Evolutionary conservation across 140 eudicot species (phyloP).

Genomic region (Oenanthe javanica): DNA sequence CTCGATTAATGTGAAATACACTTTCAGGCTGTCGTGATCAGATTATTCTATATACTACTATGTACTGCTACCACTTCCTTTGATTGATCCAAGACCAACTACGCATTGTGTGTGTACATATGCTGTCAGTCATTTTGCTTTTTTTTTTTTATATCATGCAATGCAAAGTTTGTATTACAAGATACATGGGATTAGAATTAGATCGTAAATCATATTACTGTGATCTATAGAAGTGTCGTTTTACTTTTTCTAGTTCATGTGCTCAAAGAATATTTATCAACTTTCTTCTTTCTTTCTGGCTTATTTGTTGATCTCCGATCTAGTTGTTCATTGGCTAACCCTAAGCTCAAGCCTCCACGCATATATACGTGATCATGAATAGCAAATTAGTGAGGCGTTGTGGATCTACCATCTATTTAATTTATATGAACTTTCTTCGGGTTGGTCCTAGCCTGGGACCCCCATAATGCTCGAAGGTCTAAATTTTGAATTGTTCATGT

Average conservation of each 20-base stretch:
- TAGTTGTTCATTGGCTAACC: constrained; percentile 2
- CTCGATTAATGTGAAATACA: not conserved
- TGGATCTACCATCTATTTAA: too few relatives aligned
- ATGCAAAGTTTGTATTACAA: not conserved
- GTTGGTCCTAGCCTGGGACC: too few relatives aligned
- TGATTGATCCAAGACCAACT: constrained; percentile 11
- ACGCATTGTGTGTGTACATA: not conserved
- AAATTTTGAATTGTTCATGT: too few relatives aligned
- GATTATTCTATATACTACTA: not conserved
- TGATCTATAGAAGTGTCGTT: not conserved
- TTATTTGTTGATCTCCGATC: not conserved
- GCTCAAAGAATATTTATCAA: not conserved
- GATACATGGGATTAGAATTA: not conserved
- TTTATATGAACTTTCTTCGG: too few relatives aligned
- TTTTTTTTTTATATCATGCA: not conserved
- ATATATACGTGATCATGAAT: not conserved
- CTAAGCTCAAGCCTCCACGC: not conserved
- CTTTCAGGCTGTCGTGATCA: constrained; percentile 14
- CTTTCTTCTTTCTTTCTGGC: not conserved
- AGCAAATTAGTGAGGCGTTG: too few relatives aligned
- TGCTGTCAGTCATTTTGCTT: not conserved
- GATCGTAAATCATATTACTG: not conserved
- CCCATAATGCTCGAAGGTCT: too few relatives aligned
- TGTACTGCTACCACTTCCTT: not conserved
- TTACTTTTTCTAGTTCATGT: not conserved